Evolutionary conservation across 768 basidiomycete genomes (phyloP).

Genomic region (Leccinum subtestaceum): DNA sequence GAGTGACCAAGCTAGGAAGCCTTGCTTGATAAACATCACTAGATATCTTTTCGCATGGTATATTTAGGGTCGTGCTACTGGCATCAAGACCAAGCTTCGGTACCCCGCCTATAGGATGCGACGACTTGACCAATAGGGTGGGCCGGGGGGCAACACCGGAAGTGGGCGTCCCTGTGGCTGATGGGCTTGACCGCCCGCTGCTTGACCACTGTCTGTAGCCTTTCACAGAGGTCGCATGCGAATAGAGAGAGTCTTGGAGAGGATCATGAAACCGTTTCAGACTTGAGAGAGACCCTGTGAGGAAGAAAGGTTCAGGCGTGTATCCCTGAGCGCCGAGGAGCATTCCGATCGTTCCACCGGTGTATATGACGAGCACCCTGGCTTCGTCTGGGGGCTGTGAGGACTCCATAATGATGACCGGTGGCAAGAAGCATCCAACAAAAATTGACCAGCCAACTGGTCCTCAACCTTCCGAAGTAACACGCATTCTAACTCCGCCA

Average conservation of each 20-base stretch:
- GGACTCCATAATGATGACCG: constrained; percentile 44
- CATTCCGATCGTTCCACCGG: constrained; percentile 90
- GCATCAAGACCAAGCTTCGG: constrained; percentile 34
- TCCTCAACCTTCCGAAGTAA: background rate
- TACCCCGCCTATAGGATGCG: constrained; percentile 58
- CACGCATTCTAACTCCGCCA: background rate
- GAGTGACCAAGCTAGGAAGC: constrained; percentile 76
- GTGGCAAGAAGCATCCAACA: background rate
- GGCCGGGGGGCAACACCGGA: constrained; percentile 25
- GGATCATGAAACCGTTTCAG: constrained; percentile 93
- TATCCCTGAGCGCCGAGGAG: constrained; percentile 74
- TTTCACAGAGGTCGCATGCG: constrained; percentile 73
- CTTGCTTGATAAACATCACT: constrained; percentile 64
- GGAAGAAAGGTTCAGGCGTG: constrained; percentile 82
- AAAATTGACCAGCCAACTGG: background rate
- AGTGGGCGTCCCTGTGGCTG: constrained; percentile 15
- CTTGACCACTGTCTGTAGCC: constrained; percentile 76
- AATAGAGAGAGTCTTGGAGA: constrained; percentile 80
- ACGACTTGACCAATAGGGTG: constrained; percentile 62
- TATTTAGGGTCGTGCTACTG: constrained; percentile 27
- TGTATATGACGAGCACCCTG: constrained; percentile 84
- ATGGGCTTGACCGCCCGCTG: constrained; percentile 57
- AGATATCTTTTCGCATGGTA: constrained; percentile 30
- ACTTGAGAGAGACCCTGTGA: constrained; percentile 78
- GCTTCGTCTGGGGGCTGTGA: constrained; percentile 61